These are phyloP conservation scores for Paraglomus occultum DNA, from an alignment of 192 early-diverging fungal genomes.

Conservation along the genomic window DNA sequence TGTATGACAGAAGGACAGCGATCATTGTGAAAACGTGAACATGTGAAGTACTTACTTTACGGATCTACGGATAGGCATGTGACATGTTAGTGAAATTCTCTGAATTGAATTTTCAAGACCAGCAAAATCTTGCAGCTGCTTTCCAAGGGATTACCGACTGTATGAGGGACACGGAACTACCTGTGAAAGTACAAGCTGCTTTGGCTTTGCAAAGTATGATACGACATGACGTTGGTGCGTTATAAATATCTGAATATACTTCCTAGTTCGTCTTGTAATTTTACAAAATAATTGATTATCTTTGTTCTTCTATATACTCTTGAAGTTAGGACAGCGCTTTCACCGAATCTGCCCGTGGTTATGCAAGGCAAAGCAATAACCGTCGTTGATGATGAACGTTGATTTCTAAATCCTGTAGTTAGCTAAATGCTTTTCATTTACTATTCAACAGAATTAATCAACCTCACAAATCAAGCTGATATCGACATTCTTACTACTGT, in stretches of 20 bases:
- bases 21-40: background rate
- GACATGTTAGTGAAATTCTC: slow-evolving; percentile 56
- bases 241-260: slow-evolving; percentile 4
- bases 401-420: too few relatives aligned
- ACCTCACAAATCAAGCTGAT: slow-evolving; percentile 90
- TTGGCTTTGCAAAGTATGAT: slow-evolving; percentile 80
- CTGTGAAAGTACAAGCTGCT: slow-evolving; percentile 86
- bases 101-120: slow-evolving; percentile 59
- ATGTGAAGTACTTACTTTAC: too few relatives aligned
- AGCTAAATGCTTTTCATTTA: too few relatives aligned
- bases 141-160: slow-evolving; percentile 56
- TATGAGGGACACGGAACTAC: slow-evolving; percentile 77
- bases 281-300: too few relatives aligned
- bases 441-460: slow-evolving; percentile 56
- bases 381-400: background rate
- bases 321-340: slow-evolving; percentile 65
- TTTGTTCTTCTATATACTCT: slow-evolving; percentile 6
- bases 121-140: slow-evolving; percentile 48
- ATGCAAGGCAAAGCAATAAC: slow-evolving; percentile 60
- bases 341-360: slow-evolving; percentile 76
- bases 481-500: slow-evolving; percentile 83
- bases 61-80: slow-evolving; percentile 36
- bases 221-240: slow-evolving; percentile 59
- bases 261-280: background rate
- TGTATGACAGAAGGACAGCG: too few relatives aligned